Evolutionary conservation across 768 basidiomycete species (phyloP).

Genomic region (Lentinula lateritia): DNA sequence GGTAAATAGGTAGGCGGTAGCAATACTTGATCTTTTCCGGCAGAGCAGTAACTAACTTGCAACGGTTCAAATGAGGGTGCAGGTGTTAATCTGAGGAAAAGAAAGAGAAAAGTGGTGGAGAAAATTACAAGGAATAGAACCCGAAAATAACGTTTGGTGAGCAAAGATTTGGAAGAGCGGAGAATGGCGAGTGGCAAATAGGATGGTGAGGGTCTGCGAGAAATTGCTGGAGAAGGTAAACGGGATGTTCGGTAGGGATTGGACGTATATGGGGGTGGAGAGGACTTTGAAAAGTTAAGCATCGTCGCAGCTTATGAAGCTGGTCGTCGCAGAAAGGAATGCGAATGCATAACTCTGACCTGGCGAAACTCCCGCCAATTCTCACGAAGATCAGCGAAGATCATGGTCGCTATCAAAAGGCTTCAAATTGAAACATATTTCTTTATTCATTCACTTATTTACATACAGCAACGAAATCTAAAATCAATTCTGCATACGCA

Average conservation of each 20-base stretch:
- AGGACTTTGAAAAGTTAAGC: neutral
- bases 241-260: neutral
- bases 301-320: neutral
- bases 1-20: neutral
- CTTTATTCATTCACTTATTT: no score
- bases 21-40: neutral
- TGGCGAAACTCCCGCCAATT: neutral
- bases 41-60: neutral
- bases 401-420: neutral
- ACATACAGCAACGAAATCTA: no score
- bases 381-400: neutral
- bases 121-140: neutral
- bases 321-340: neutral
- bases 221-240: neutral
- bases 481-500: no score
- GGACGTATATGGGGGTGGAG: neutral
- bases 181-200: neutral
- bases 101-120: neutral
- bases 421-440: neutral
- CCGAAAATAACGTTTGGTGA: slow-evolving; percentile 5
- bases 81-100: neutral
- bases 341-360: neutral
- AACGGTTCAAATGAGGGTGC: neutral
- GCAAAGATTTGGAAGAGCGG: neutral
- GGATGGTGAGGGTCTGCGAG: neutral